phyloP scores from a whole-genome alignment of 345 rosid species.

The Anastatica hierochuntica region DNA sequence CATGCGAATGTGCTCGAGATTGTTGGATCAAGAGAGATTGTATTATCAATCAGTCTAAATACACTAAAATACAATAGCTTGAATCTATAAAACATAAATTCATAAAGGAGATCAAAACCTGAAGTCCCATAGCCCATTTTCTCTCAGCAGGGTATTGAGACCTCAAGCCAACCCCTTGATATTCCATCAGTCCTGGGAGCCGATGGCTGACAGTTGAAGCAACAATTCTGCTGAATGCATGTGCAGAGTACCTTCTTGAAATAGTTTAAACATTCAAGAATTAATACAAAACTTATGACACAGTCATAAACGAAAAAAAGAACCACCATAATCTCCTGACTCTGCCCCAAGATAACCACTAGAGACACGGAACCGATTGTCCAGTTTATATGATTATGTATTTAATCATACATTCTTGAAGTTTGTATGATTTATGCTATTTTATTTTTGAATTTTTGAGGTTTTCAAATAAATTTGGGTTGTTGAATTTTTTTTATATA shows the following conservation, averaged over 20 bases:
- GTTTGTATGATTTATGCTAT: too few species aligned
- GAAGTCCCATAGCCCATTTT: constrained; percentile 96
- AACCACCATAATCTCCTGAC: constrained; percentile 59
- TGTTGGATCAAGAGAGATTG: constrained; percentile 58
- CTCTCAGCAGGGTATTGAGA: constrained; percentile 42
- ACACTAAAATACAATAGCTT: not conserved
- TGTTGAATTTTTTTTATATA: too few species aligned
- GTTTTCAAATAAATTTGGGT: too few species aligned
- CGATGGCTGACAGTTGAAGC: constrained; percentile 52
- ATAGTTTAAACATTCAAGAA: constrained; percentile 9
- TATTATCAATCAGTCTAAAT: constrained; percentile 18
- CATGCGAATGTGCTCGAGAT: constrained; percentile 85
- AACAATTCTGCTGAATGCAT: constrained; percentile 49
- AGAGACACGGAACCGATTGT: constrained; percentile 64
- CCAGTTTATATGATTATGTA: too few species aligned
- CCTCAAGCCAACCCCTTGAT: constrained; percentile 52
- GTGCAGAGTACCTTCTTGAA: constrained; percentile 58
- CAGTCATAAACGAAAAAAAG: too few species aligned
- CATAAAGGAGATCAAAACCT: constrained; percentile 44
- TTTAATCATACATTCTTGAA: too few species aligned
- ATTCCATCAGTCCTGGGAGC: constrained; percentile 54
- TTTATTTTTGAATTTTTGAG: too few species aligned
- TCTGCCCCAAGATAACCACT: constrained; percentile 74
- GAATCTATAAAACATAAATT: constrained; percentile 41
- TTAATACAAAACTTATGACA: constrained; percentile 3